phyloP scores from a whole-genome alignment of 1,284 basidiomycete genomes.

The Moesziomyces aphidis region DNA sequence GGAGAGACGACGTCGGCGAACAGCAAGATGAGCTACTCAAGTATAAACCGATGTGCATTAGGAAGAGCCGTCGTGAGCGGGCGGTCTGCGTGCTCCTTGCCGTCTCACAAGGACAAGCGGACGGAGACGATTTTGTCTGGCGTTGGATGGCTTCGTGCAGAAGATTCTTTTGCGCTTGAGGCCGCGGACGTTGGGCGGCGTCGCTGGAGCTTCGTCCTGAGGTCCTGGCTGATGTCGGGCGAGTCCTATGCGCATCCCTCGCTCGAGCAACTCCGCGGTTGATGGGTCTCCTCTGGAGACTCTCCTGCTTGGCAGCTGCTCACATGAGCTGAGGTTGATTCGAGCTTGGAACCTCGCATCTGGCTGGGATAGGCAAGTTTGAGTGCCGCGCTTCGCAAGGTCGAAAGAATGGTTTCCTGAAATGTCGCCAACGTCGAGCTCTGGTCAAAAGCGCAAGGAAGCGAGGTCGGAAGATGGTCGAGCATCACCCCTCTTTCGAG shows the following conservation, averaged over 20 bases:
- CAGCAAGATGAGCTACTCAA: slow-evolving; percentile 62
- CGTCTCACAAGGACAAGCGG: slow-evolving; percentile 40
- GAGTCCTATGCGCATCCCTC: slow-evolving; percentile 54
- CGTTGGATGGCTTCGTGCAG: slow-evolving; percentile 21
- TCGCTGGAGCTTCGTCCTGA: slow-evolving; percentile 39
- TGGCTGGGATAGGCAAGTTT: slow-evolving; percentile 43
- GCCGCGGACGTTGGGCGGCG: slow-evolving; percentile 10
- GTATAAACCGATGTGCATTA: slow-evolving; percentile 63
- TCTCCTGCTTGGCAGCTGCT: slow-evolving; percentile 49
- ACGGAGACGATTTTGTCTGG: slow-evolving; percentile 23
- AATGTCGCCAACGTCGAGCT: slow-evolving; percentile 25
- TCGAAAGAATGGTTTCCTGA: slow-evolving; percentile 58
- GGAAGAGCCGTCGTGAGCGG: slow-evolving; percentile 68
- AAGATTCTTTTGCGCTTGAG: slow-evolving; percentile 28
- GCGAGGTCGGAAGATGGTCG: background rate
- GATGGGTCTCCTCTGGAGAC: slow-evolving; percentile 28
- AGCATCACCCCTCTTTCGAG: background rate
- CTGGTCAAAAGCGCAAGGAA: background rate
- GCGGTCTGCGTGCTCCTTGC: slow-evolving; percentile 57
- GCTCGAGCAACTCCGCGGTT: slow-evolving; percentile 43
- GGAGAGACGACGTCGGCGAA: slow-evolving; percentile 27
- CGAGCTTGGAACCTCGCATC: slow-evolving; percentile 49
- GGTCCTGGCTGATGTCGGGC: slow-evolving; percentile 39
- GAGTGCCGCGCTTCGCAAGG: slow-evolving; percentile 53
- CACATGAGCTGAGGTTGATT: slow-evolving; percentile 35